Percentiles rank a stretch among this genome's conserved stretches.
phyloP scores from a whole-genome alignment of 371 early-diverging fungal species.

The Synchytrium microbalum region DNA sequence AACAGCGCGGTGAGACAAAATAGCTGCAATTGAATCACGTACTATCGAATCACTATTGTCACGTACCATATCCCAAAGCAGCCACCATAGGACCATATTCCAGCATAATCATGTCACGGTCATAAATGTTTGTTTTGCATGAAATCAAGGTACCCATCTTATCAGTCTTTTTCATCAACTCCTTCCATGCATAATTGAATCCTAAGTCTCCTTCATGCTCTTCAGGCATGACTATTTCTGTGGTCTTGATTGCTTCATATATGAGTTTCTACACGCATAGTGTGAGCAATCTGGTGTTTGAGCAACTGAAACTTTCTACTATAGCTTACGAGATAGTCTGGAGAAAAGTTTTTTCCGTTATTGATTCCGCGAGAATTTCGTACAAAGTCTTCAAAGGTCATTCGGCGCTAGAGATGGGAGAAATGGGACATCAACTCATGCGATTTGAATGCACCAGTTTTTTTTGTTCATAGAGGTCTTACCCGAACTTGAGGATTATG shows the following conservation, averaged over 20 bases:
- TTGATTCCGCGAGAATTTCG: constrained; percentile 44
- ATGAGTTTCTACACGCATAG: constrained; percentile 18
- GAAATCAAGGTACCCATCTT: constrained; percentile 40
- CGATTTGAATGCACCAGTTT: no score
- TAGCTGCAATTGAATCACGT: constrained; percentile 1
- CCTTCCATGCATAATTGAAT: constrained; percentile 91
- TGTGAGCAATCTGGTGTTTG: constrained; percentile 1
- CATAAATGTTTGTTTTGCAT: constrained; percentile 35
- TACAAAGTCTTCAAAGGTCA: constrained; percentile 50
- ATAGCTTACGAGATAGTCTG: constrained; percentile 32
- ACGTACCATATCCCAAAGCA: constrained; percentile 58
- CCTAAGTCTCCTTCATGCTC: constrained; percentile 78
- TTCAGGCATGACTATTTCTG: constrained; percentile 51
- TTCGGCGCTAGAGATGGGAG: constrained; percentile 32
- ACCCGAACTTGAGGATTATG: constrained; percentile 48
- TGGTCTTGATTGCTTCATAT: constrained; percentile 40
- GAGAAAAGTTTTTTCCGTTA: constrained; percentile 36
- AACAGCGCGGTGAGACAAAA: not conserved
- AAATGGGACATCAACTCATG: not conserved
- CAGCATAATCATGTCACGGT: constrained; percentile 55
- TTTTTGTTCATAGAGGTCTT: no score
- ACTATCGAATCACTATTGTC: not conserved
- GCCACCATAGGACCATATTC: constrained; percentile 57
- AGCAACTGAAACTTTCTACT: not conserved
- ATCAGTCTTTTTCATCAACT: constrained; percentile 52